Conservation (phyloP, 768 basidiomycete genomes). For the Suillus decipiens region DNA sequence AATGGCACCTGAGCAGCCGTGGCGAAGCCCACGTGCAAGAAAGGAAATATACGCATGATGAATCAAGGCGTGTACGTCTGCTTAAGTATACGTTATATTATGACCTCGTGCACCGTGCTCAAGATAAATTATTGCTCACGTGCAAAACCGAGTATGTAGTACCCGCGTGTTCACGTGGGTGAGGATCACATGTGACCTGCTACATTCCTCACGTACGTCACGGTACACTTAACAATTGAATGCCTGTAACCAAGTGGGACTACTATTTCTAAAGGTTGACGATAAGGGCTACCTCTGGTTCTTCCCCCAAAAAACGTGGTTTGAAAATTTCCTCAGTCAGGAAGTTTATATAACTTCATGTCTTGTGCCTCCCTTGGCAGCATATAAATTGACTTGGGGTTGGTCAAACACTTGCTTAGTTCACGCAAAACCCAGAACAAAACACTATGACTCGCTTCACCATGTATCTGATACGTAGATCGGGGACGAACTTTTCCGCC, state of each 20-base stretch:
- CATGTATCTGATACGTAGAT: constrained; percentile 7
- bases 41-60: constrained; percentile 3
- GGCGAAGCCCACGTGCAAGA: constrained; percentile 1
- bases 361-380: neutral
- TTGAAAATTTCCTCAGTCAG: too few species aligned
- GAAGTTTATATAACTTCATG: neutral
- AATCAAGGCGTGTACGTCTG: neutral
- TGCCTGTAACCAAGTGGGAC: too few species aligned
- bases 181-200: too few species aligned
- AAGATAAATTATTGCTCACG: too few species aligned
- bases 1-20: constrained; percentile 3
- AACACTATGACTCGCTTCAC: neutral
- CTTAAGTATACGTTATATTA: neutral
- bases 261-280: neutral
- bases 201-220: too few species aligned
- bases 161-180: too few species aligned
- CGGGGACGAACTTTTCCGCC: constrained; percentile 11
- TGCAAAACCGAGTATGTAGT: too few species aligned
- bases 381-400: neutral
- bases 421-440: constrained; percentile 3
- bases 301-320: neutral
- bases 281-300: constrained; percentile 1
- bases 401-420: constrained; percentile 3
- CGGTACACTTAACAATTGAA: too few species aligned
- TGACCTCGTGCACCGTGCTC: neutral